These are phyloP conservation scores for Calonectria honghensis DNA, from an alignment of 2,329 filamentous ascomycete genomes.

Conservation along the genomic window DNA sequence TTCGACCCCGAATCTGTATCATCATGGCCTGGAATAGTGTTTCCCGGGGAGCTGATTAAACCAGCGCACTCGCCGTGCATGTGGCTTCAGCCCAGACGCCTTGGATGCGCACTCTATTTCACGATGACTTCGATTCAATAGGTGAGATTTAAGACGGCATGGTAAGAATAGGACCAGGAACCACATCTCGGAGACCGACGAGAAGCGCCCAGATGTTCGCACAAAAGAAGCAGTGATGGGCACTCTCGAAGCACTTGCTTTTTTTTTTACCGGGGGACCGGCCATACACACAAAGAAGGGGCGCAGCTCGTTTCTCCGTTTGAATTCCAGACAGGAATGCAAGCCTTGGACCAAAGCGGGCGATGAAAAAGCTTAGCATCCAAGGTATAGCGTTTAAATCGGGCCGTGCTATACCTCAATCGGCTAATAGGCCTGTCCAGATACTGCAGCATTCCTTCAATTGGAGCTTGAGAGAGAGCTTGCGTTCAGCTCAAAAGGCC, in stretches of 20 bases:
- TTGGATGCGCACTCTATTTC: not conserved
- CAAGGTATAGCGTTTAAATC: not conserved
- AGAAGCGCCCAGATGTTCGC: too few species aligned
- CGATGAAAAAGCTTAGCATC: conserved; percentile 13
- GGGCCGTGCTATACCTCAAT: not conserved
- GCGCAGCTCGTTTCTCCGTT: not conserved
- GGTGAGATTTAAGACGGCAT: too few species aligned
- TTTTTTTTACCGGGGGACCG: not conserved
- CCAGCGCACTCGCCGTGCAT: not conserved
- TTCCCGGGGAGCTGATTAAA: not conserved
- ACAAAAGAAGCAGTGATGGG: too few species aligned
- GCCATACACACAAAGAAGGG: not conserved
- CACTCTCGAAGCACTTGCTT: too few species aligned
- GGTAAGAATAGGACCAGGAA: too few species aligned
- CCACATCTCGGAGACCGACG: not conserved
- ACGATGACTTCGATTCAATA: not conserved
- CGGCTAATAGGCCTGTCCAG: not conserved
- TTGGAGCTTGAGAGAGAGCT: not conserved
- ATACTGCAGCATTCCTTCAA: not conserved
- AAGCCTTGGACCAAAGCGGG: not conserved
- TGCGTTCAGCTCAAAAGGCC: not conserved
- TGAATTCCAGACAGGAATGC: not conserved
- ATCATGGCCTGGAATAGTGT: not conserved
- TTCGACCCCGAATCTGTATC: not conserved
- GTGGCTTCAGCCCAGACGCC: not conserved